phyloP scores from a whole-genome alignment of 768 basidiomycete species.

The Amanita exitialis region DNA sequence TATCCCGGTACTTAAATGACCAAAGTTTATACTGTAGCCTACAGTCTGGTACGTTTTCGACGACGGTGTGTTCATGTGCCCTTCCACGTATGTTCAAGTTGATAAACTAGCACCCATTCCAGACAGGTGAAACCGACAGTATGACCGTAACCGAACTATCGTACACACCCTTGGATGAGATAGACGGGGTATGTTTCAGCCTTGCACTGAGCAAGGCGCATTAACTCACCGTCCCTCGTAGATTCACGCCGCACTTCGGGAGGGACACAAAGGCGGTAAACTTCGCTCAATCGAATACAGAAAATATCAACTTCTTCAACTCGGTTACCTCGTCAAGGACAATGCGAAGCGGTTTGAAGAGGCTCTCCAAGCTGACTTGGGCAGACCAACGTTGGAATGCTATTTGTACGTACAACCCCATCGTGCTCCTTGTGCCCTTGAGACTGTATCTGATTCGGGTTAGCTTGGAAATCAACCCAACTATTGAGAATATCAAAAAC shows the following conservation, averaged over 20 bases:
- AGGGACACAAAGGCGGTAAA: slow-evolving; percentile 58
- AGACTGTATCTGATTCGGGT: background rate
- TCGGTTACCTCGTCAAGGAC: slow-evolving; percentile 68
- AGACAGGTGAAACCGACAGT: no score
- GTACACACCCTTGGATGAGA: slow-evolving; percentile 33
- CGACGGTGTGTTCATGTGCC: no score
- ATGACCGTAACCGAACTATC: no score
- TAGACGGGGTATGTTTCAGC: slow-evolving; percentile 28
- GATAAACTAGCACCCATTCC: no score
- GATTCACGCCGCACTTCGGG: slow-evolving; percentile 46
- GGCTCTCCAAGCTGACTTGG: slow-evolving; percentile 52
- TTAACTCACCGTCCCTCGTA: slow-evolving; percentile 13
- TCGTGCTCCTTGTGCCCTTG: background rate
- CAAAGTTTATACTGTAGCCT: no score
- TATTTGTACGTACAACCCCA: slow-evolving; percentile 27
- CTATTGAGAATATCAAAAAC: slow-evolving; percentile 38
- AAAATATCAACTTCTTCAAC: slow-evolving; percentile 67
- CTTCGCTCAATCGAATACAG: slow-evolving; percentile 56
- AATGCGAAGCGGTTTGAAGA: slow-evolving; percentile 52
- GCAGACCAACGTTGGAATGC: slow-evolving; percentile 50
- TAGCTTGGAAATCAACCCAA: slow-evolving; percentile 53
- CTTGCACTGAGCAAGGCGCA: background rate
- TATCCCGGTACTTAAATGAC: no score
- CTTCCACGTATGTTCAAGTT: no score
- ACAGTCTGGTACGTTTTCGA: background rate